phyloP scores from a whole-genome alignment of 345 rosid species.

The Populus euphratica region DNA sequence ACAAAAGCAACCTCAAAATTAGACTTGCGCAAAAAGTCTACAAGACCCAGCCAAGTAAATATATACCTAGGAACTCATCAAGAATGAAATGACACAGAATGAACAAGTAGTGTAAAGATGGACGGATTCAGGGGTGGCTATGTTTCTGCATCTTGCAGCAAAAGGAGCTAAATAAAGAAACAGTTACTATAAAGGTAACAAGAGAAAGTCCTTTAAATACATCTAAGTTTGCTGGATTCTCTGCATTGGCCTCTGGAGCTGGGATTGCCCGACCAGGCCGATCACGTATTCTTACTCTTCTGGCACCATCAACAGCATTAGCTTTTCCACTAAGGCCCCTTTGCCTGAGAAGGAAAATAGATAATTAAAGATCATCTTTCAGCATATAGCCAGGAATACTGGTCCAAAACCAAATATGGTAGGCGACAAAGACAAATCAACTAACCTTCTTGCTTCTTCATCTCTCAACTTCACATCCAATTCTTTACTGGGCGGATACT shows the following conservation, averaged over 20 bases:
- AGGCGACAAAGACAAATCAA: slow-evolving; percentile 16
- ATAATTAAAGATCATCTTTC: slow-evolving; percentile 14
- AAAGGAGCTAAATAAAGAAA: not conserved
- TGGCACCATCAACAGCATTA: slow-evolving; percentile 50
- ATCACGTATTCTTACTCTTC: slow-evolving; percentile 34
- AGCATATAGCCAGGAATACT: slow-evolving; percentile 18
- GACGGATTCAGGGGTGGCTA: not conserved
- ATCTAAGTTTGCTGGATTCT: slow-evolving; percentile 25
- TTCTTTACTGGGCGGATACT: slow-evolving; percentile 91
- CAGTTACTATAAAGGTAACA: not conserved
- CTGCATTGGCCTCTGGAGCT: slow-evolving; percentile 91
- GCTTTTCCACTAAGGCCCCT: slow-evolving; percentile 50
- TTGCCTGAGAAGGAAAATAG: slow-evolving; percentile 36
- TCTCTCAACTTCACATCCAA: slow-evolving; percentile 77
- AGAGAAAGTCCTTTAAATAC: slow-evolving; percentile 14
- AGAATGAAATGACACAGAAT: not conserved
- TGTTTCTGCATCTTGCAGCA: not conserved
- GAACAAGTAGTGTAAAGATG: not conserved
- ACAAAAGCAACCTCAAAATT: not conserved
- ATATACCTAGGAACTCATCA: not conserved
- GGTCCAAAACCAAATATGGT: not conserved
- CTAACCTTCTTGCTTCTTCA: slow-evolving; percentile 77
- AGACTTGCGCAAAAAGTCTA: not conserved
- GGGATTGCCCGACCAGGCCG: slow-evolving; percentile 39
- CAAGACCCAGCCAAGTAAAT: not conserved